Evolutionary conservation across 2,329 filamentous ascomycete genomes (phyloP), one percentile per base, ranked within the genome.

Genomic region (Aspergillus sp.): DNA sequence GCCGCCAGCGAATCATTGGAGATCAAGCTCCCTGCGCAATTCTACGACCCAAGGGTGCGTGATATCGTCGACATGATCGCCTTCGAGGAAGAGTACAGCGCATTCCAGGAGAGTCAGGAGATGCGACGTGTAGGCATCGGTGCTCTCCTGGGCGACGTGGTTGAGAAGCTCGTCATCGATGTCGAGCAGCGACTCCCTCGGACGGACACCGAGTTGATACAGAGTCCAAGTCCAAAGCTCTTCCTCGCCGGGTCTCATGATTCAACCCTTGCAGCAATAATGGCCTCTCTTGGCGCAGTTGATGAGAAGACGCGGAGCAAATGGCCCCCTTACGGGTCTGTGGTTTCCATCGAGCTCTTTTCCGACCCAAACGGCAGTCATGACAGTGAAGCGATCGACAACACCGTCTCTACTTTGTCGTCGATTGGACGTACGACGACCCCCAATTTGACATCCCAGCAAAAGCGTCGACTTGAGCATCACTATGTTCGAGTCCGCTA

Each of bases 401-500:
- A 18, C 16, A 18, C 16, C 12, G 18, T 24, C n/a, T 29, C 18
- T 32, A 22, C 6, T 4, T 7, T 45, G 18, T 22, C 49, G 16
- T 16, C n/a, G 16, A 56, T 47, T 42, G 22, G 29, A 14, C 55
- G 55, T 6, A 46, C 22, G 18, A 16, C 29, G 12, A 22, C 20
- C 1, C 26, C 20, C 2, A 18, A 51, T 12, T 47, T 56, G 6
- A 29, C 31, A 11, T 16, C 18, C 9, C 29, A 51, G 31, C 55
- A 57, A 29, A 54, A 57, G 31, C 16, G 39, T n/a, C 42, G 39
- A 22, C 45, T 54, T 11, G 14, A 47, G 26, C 42, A 29, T 12
- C 16, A 54, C 36, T 57, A 53, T 54, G 26, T 54, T 24, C 39
- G 56, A 6, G 18, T 50, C 12, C 45, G 51, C 26, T 50, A 57